Base-by-base conservation (phyloP, 768 basidiomycete genomes). In the Suillus americanus region DNA sequence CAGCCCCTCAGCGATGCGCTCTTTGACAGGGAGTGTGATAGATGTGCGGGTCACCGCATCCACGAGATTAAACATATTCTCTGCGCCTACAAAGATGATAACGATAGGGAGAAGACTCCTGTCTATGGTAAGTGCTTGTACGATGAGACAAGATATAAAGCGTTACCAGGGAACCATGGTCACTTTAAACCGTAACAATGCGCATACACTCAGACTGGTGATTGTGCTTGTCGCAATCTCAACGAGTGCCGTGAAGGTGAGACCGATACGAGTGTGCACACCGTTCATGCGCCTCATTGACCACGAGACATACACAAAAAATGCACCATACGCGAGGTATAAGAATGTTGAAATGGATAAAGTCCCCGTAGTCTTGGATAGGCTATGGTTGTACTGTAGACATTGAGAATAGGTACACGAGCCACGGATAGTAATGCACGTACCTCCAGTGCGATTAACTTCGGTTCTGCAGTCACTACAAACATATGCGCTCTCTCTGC, bases 51-150 rank as follows among this genome's bases (percentile, higher is more conserved):
- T 86, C 33, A 97, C 92, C 0, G 92, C 92, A 68, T 94, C 91
- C 14, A 95, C 95, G 74, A 99, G 81, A 70, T 89, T 91, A 74
- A 95, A 93, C 96, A 99, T 98, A 71, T 98, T 99, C 79, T 99
- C 97, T 3, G 94, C 92, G 3, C 97, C 97, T 16, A 97, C 91
- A 68, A 99, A 96, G 8, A 95, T 86, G 60, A 99, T 95, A 43
- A 97, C 91, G 64, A 98, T 91, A 1, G 96, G 96, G 60, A 99
- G 81, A 48, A 97, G 78, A 73, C 92, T 89, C 92, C 92, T 94
- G 64, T 12, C 59, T 28, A 62, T 7, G 23, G 55, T 69, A 33
- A 75, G 67, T 55, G 59, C 3, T 64, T 9, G 43, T 10, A 23
- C 35, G 18, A 56, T 30, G 41, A 16, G 45, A 68, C 64, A 60